Base-by-base conservation (phyloP, 441 rosid species). In the Metrosideros polymorpha region DNA sequence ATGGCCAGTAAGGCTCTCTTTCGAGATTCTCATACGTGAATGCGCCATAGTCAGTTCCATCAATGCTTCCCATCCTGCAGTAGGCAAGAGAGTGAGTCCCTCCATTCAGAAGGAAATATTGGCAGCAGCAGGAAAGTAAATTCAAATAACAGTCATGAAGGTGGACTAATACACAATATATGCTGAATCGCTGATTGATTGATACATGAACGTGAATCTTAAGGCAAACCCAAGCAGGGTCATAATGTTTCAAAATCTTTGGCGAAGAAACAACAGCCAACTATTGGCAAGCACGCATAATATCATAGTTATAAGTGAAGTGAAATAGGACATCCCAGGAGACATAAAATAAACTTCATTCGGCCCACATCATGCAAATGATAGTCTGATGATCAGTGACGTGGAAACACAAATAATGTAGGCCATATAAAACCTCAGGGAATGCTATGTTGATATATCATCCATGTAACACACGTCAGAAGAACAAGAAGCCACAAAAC, bases 1-100 rank as follows among this genome's bases (percentile, higher is more conserved):
- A 92, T 12, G 98, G 94, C 99, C 98, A 97, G 90, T 97, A 96
- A n/a, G 92, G 96, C 89, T 95, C 97, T 88, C 98, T 95, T 90
- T 95, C 97, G 24, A 98, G 95, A 84, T 89, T 91, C 89, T 93
- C 93, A 86, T 95, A 95, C n/a, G 99, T 97, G 94, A 93, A 96
- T 25, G 94, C 93, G 15, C 98, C 99, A 88, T 94, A 95, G 77
- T 83, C 90, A 82, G 91, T 90, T 87, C 93, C 97, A 88, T 94
- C 96, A 63, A 79, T 89, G 83, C 94, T 92, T 86, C 95, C 96
- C 99, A 96, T 97, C 87, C 96, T 95, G 92, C 84, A 89, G 17
- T 32, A 83, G 43, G 39, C 71, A 75, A 59, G 30, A 85, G 24
- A 61, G 42, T 71, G 27, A 71, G 9, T 71, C 47, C n/a, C 47